phyloP scores from a whole-genome alignment of 2,329 filamentous ascomycete species.

The Davidsoniella australis region DNA sequence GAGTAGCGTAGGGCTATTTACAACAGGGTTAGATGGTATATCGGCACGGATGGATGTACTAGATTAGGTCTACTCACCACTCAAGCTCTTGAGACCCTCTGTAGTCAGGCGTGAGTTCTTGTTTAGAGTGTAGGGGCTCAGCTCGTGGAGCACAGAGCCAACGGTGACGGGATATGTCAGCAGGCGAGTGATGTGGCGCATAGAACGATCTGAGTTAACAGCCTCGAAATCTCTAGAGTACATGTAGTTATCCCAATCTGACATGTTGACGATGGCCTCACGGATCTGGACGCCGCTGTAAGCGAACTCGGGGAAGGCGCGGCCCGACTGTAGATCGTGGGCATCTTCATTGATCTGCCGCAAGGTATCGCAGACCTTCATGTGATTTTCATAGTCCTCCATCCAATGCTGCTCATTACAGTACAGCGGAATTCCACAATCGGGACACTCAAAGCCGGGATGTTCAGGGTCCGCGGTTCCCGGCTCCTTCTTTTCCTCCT shows the following conservation, averaged over 20 bases:
- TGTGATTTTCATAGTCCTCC: slow-evolving; percentile 82
- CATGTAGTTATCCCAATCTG: slow-evolving; percentile 93
- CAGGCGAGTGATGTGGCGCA: slow-evolving; percentile 84
- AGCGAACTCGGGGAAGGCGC: slow-evolving; percentile 85
- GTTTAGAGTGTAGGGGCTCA: slow-evolving; percentile 79
- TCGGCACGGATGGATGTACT: not conserved
- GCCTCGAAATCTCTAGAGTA: slow-evolving; percentile 86
- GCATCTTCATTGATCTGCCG: slow-evolving; percentile 95
- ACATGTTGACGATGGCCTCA: slow-evolving; percentile 89
- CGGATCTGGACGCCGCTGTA: slow-evolving; percentile 77
- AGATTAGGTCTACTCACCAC: slow-evolving; percentile 40
- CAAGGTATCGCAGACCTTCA: slow-evolving; percentile 82
- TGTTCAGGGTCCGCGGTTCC: slow-evolving; percentile 48
- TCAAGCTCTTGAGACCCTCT: slow-evolving; percentile 87
- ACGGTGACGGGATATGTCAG: slow-evolving; percentile 89
- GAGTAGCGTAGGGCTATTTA: slow-evolving; percentile 70
- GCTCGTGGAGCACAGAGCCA: slow-evolving; percentile 78
- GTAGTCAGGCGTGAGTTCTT: slow-evolving; percentile 58
- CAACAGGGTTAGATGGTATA: slow-evolving; percentile 5
- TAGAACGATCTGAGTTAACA: slow-evolving; percentile 73
- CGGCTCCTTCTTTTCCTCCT: slow-evolving; percentile 38
- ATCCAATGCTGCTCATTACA: slow-evolving; percentile 93
- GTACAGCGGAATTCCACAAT: slow-evolving; percentile 86
- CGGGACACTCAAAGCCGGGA: slow-evolving; percentile 85
- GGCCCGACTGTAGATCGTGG: slow-evolving; percentile 78